phyloP scores from a whole-genome alignment of 305 asterid species.

The Rubia peregrina region DNA sequence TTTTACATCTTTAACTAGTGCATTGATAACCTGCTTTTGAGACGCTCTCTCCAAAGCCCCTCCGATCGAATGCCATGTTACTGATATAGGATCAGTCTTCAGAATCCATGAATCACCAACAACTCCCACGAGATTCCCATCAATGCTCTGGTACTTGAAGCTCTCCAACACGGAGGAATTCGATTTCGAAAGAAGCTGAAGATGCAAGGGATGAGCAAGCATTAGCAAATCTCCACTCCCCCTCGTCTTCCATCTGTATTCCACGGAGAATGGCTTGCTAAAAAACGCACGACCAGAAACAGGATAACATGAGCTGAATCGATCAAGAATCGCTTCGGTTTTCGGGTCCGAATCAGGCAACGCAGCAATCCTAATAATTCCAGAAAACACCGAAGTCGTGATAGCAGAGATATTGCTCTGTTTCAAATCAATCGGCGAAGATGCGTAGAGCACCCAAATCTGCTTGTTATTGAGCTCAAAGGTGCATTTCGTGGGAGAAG shows the following conservation, averaged over 20 bases:
- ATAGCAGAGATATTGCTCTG: conserved; percentile 31
- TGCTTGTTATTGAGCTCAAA: conserved; percentile 68
- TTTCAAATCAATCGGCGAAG: conserved; percentile 45
- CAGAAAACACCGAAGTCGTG: conserved; percentile 45
- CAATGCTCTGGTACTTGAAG: conserved; percentile 55
- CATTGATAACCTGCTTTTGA: conserved; percentile 35
- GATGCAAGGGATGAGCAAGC: conserved; percentile 90
- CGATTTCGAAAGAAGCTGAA: conserved; percentile 43
- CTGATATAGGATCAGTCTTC: conserved; percentile 56
- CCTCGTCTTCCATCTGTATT: conserved; percentile 65
- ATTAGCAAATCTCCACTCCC: conserved; percentile 73
- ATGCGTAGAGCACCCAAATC: conserved; percentile 68
- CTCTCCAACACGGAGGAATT: conserved; percentile 39
- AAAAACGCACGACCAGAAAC: conserved; percentile 56
- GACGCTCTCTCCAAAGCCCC: conserved; percentile 48
- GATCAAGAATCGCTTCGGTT: conserved; percentile 45
- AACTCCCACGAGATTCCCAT: conserved; percentile 82
- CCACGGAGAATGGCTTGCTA: conserved; percentile 49
- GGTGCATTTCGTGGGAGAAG: conserved; percentile 41
- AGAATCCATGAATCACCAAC: conserved; percentile 71
- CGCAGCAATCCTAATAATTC: conserved; percentile 59
- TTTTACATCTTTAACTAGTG: conserved; percentile 56
- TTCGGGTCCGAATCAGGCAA: conserved; percentile 42
- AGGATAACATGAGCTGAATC: conserved; percentile 64
- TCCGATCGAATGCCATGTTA: conserved; percentile 67